Evolutionary conservation across 1,139 yeast genomes (phyloP).

Genomic region (Zhuliangozyma parablackwelliae): DNA sequence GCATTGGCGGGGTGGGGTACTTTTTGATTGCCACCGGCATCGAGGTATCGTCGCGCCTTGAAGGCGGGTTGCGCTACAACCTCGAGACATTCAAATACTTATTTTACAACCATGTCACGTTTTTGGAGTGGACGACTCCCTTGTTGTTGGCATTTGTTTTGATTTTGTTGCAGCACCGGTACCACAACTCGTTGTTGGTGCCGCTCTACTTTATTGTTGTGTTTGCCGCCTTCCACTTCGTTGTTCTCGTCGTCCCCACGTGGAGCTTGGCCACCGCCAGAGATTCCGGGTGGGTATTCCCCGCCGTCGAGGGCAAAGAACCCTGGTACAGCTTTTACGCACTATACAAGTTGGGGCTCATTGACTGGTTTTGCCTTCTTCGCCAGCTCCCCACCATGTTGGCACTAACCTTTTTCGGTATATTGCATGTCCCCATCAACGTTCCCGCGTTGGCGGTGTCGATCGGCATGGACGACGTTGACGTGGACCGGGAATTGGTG

Average conservation of each 20-base stretch:
- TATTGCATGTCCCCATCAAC: slow-evolving; percentile 92
- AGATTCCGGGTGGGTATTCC: slow-evolving; percentile 79
- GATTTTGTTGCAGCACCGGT: slow-evolving; percentile 56
- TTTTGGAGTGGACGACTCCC: slow-evolving; percentile 74
- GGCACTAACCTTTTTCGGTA: slow-evolving; percentile 92
- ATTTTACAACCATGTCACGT: slow-evolving; percentile 30
- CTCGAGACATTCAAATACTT: slow-evolving; percentile 50
- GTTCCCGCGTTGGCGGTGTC: slow-evolving; percentile 96
- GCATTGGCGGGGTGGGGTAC: slow-evolving; percentile 98
- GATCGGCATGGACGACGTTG: slow-evolving; percentile 77
- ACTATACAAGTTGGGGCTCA: slow-evolving; percentile 63
- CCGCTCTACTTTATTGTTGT: slow-evolving; percentile 78
- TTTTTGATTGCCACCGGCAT: slow-evolving; percentile 85
- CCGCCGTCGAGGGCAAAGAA: slow-evolving; percentile 57
- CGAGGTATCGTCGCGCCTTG: slow-evolving; percentile 79
- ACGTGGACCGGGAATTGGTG: slow-evolving; percentile 86
- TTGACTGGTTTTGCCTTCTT: slow-evolving; percentile 67
- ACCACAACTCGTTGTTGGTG: slow-evolving; percentile 71
- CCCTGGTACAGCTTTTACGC: slow-evolving; percentile 89
- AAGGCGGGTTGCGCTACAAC: slow-evolving; percentile 67
- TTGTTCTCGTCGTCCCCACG: slow-evolving; percentile 61
- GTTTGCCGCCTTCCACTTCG: slow-evolving; percentile 62
- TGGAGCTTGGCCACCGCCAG: slow-evolving; percentile 62
- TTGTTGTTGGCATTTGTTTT: slow-evolving; percentile 56
- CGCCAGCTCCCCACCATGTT: slow-evolving; percentile 87